Percentiles rank a stretch among this genome's conserved stretches.
phyloP scores from a whole-genome alignment of 2,329 filamentous ascomycete species.

The Cladorrhinum sp. region DNA sequence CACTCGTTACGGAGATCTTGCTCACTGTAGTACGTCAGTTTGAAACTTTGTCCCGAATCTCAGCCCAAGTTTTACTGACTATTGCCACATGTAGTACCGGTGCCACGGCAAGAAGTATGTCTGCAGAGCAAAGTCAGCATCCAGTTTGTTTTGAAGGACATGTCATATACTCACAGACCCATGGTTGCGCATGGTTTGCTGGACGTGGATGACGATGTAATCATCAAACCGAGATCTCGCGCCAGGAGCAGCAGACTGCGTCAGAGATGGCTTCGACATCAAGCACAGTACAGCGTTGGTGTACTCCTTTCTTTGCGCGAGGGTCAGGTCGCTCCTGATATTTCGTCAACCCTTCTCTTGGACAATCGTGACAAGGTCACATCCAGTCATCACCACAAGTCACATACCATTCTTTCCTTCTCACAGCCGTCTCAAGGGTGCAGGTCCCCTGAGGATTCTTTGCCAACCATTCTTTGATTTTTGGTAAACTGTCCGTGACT shows the following conservation, averaged over 20 bases:
- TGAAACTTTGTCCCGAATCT: not conserved
- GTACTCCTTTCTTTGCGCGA: slow-evolving; percentile 22
- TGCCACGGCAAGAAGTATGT: slow-evolving; percentile 33
- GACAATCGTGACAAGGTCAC: not conserved
- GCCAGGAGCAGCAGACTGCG: slow-evolving; percentile 18
- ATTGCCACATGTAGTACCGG: slow-evolving; percentile 31
- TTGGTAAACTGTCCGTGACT: slow-evolving; percentile 13
- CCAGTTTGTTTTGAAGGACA: not conserved
- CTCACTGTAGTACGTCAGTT: slow-evolving; percentile 18
- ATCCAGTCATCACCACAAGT: too few species aligned
- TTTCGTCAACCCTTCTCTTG: not conserved
- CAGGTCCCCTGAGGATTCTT: slow-evolving; percentile 24
- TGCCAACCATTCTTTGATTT: slow-evolving; percentile 19
- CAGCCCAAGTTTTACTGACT: slow-evolving; percentile 1
- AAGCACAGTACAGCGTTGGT: slow-evolving; percentile 25
- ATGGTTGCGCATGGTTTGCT: slow-evolving; percentile 24
- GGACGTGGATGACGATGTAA: slow-evolving; percentile 32
- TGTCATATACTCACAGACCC: slow-evolving; percentile 10
- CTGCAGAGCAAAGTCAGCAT: slow-evolving; percentile 6
- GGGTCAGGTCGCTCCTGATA: slow-evolving; percentile 20
- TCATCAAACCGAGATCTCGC: slow-evolving; percentile 31
- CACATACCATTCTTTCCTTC: slow-evolving; percentile 24
- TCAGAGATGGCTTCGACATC: slow-evolving; percentile 20
- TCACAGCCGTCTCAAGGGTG: slow-evolving; percentile 24
- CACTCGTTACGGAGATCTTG: slow-evolving; percentile 32